phyloP scores from a whole-genome alignment of 345 rosid species.

The Mallotus nudiflorus region DNA sequence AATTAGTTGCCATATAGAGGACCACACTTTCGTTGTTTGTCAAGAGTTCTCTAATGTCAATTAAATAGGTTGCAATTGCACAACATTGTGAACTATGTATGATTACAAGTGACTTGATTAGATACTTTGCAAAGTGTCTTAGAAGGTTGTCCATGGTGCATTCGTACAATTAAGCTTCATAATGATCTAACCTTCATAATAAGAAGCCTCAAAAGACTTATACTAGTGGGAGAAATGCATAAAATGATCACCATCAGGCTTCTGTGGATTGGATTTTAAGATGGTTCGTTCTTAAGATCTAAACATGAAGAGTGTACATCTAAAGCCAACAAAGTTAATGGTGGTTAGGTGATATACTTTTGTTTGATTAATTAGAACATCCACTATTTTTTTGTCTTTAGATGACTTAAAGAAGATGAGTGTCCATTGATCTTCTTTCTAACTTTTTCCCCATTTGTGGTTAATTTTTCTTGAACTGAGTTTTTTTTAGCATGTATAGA shows the following conservation, averaged over 20 bases:
- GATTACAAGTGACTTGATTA: conserved; percentile 50
- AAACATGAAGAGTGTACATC: no score
- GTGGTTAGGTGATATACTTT: no score
- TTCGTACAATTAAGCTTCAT: conserved; percentile 55
- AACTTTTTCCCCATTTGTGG: no score
- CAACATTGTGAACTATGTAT: conserved; percentile 58
- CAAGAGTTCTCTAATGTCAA: conserved; percentile 61
- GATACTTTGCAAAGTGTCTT: conserved; percentile 55
- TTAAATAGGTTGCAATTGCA: conserved; percentile 57
- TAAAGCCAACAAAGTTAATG: no score
- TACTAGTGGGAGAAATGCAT: conserved; percentile 51
- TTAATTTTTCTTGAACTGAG: no score
- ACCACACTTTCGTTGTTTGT: conserved; percentile 42
- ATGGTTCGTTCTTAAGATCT: no score
- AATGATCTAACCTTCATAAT: conserved; percentile 45
- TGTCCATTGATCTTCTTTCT: no score
- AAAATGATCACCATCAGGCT: conserved; percentile 60
- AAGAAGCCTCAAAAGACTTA: conserved; percentile 52
- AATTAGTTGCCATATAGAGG: conserved; percentile 33
- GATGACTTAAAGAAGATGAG: no score
- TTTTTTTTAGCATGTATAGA: no score
- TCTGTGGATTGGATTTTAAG: conserved; percentile 62
- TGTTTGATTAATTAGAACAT: no score
- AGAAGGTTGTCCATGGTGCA: conserved; percentile 61
- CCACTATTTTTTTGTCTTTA: no score